A percentile compares a stretch with the other conserved stretches of the same genome.
Conservation (phyloP, 2,329 filamentous ascomycete species). For the Scedosporium minutisporum region DNA sequence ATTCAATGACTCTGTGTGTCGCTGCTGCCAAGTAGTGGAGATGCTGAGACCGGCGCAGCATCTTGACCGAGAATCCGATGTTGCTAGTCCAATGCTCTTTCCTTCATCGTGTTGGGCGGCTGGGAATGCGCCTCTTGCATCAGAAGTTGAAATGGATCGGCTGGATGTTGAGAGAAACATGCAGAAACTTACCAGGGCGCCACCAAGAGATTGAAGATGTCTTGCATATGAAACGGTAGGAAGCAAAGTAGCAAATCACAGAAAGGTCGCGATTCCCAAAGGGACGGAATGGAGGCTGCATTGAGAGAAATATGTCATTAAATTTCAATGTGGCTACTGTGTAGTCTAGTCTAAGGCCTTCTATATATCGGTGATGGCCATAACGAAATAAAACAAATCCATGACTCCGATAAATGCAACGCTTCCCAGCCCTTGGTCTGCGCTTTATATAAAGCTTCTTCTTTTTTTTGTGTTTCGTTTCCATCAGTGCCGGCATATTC, state of each 20-base stretch:
- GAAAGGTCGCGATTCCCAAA: no score
- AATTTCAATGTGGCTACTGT: no score
- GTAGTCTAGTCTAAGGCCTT: slow-evolving; percentile 7
- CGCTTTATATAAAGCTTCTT: slow-evolving; percentile 10
- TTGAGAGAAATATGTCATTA: no score
- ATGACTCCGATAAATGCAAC: slow-evolving; percentile 17
- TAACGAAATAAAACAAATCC: slow-evolving; percentile 11
- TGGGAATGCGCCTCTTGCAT: background rate
- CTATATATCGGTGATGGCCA: background rate
- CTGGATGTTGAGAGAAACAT: background rate
- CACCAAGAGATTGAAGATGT: background rate
- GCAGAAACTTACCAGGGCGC: background rate
- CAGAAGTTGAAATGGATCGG: background rate
- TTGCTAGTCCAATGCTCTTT: no score
- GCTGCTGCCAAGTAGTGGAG: background rate
- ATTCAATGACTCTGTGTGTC: background rate
- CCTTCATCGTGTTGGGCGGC: no score
- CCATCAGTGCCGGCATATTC: slow-evolving; percentile 1
- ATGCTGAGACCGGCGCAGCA: background rate
- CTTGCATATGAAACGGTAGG: background rate
- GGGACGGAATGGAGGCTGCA: no score
- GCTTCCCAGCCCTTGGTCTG: slow-evolving; percentile 32
- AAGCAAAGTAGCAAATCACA: background rate
- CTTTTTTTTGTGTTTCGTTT: background rate
- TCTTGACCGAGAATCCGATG: slow-evolving; percentile 9